Evolutionary conservation across 2,329 filamentous ascomycete genomes (phyloP).

Genomic region (Pyrenochaeta sp.): DNA sequence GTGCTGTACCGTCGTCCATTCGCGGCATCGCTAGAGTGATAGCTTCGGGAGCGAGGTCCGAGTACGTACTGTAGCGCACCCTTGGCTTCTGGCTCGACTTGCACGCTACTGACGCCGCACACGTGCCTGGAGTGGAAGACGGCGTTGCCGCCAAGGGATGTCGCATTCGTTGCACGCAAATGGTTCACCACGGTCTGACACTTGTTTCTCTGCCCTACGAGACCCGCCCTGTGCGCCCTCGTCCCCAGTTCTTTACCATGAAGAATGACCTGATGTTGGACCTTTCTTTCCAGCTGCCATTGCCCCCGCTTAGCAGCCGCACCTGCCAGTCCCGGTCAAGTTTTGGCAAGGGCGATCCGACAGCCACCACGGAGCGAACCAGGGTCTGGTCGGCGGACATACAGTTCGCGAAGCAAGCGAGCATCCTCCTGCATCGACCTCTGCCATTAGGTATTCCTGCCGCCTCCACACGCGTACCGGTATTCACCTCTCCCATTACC

Average conservation of each 20-base stretch:
- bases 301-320: neutral
- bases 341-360: constrained; percentile 1
- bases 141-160: constrained; percentile 2
- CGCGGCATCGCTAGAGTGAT: neutral
- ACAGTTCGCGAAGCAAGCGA: constrained; percentile 2
- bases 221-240: neutral
- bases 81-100: too few species aligned
- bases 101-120: neutral
- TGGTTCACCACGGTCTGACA: neutral
- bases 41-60: neutral
- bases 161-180: constrained; percentile 3
- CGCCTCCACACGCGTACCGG: neutral
- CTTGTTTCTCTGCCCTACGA: neutral
- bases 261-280: neutral
- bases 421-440: constrained; percentile 2
- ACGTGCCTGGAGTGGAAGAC: neutral
- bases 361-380: neutral
- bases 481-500: neutral
- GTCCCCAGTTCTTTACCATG: neutral
- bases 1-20: neutral
- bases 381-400: neutral
- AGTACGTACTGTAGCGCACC: neutral
- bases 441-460: constrained; percentile 4
- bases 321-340: neutral
- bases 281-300: neutral